These are phyloP conservation scores for Tagetes patula DNA, from an alignment of 129 eudicot genomes.

Conservation along the genomic window DNA sequence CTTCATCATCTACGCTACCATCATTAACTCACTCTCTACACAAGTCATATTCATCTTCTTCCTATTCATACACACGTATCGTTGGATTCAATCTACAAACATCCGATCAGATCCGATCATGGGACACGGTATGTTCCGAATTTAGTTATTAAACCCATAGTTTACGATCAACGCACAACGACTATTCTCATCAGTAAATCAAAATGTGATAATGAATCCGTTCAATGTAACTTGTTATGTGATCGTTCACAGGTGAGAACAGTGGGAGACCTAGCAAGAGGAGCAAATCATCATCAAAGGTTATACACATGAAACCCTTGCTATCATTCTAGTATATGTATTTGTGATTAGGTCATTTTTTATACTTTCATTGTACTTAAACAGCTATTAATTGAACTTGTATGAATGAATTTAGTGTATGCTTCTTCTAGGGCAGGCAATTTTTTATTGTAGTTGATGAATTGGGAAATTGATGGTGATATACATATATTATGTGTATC, in stretches of 20 bases:
- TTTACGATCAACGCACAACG: slow-evolving; percentile 11
- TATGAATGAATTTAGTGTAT: background rate
- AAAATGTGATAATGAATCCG: slow-evolving; percentile 3
- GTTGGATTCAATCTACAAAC: slow-evolving; percentile 17
- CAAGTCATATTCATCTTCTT: background rate
- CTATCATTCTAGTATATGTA: background rate
- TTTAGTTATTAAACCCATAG: background rate
- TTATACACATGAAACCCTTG: slow-evolving; percentile 11
- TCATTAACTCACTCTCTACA: slow-evolving; percentile 5
- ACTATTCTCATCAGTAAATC: background rate
- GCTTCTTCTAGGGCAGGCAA: background rate
- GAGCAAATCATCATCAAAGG: slow-evolving; percentile 69
- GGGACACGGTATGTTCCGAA: slow-evolving; percentile 35
- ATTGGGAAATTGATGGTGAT: background rate
- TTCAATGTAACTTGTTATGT: slow-evolving; percentile 9
- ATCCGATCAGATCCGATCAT: slow-evolving; percentile 30
- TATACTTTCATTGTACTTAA: background rate
- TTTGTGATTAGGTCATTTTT: background rate
- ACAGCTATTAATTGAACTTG: background rate
- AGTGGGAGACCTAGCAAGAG: slow-evolving; percentile 71
- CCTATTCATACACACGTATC: slow-evolving; percentile 9
- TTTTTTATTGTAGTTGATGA: background rate
- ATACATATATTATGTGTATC: too few relatives aligned
- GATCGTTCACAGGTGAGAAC: slow-evolving; percentile 62
- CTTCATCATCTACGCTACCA: background rate